Conservation (phyloP, 2,329 filamentous ascomycete species). For the Exophiala aquamarina region DNA sequence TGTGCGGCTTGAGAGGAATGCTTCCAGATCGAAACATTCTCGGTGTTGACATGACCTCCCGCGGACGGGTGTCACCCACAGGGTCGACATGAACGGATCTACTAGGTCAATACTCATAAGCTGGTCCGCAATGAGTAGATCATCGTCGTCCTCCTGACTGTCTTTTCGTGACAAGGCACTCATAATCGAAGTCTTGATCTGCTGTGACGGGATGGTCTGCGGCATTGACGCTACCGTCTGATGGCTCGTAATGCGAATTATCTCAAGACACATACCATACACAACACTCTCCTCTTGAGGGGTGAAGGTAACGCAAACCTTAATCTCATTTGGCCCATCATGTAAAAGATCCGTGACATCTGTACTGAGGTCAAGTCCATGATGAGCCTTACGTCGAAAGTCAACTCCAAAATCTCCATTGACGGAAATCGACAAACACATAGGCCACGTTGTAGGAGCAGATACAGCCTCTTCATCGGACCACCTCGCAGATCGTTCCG, state of each 20-base stretch:
- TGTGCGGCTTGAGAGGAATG: conserved; percentile 68
- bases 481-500: background rate
- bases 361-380: conserved; percentile 72
- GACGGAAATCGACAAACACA: conserved; percentile 65
- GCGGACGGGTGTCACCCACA: conserved; percentile 72
- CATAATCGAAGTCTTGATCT: conserved; percentile 59
- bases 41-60: conserved; percentile 69
- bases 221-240: conserved; percentile 40
- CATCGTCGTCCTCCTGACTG: conserved; percentile 58
- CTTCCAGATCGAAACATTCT: conserved; percentile 88
- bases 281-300: conserved; percentile 32
- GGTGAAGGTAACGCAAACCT: conserved; percentile 49
- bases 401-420: conserved; percentile 55
- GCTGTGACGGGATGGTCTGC: conserved; percentile 42
- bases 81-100: conserved; percentile 64
- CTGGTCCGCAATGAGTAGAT: conserved; percentile 59
- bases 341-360: conserved; percentile 66
- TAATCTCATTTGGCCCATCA: conserved; percentile 62
- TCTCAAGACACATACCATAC: conserved; percentile 70
- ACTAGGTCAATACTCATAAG: conserved; percentile 63
- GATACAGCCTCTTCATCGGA: conserved; percentile 36
- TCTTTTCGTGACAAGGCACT: conserved; percentile 24
- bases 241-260: conserved; percentile 56
- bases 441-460: conserved; percentile 69
- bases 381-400: conserved; percentile 67